Evolutionary conservation across 345 rosid species (phyloP), one percentile per base, ranked within the genome.

Genomic region (Abelmoschus esculentus): DNA sequence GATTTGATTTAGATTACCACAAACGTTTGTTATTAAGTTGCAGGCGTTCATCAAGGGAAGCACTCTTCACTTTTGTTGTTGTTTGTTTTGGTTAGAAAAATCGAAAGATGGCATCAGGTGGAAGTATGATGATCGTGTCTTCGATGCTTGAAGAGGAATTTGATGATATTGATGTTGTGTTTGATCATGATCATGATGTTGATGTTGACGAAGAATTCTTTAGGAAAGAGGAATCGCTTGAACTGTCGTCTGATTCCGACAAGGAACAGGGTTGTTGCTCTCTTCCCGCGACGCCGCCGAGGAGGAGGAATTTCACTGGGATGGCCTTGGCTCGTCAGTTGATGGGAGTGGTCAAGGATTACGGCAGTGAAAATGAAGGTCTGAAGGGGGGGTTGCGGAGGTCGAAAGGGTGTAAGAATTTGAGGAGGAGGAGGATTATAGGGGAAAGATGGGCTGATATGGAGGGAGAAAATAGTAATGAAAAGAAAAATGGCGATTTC

Each of bases 301-400:
- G 81, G 61, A 38, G 53, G n/a, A 49, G 78, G 53, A 22, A 15
- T 29, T 70, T 77, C 1, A 69, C 71, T 0, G 73, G 67, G 15
- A 31, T 5, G 13, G 18, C 17, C 17, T 17, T 71, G 52, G 17
- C 58, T 32, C 26, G 0, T 76, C 59, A 40, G 73, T 7, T 18
- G 36, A 13, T 26, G 50, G 82, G 54, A 13, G 73, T 46, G 53
- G 70, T 11, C 15, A 87, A 87, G 72, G 93, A 88, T 32, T 95
- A 89, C 54, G 89, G 89, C 0, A 91, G 96, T 77, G 99, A 89
- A 56, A 91, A 87, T 66, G 99, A 95, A 65, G 84, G 74, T 10
- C 42, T 19, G 7, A 80, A 80, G 73, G 73, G 73, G 17, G 54
- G 54, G 0, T 14, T 28, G 19, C 31, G 50, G 29, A 46, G 64